A percentile compares a stretch with the other conserved stretches of the same genome.
Conservation (phyloP, 1,284 basidiomycete species). For the Coniophora puteana region DNA sequence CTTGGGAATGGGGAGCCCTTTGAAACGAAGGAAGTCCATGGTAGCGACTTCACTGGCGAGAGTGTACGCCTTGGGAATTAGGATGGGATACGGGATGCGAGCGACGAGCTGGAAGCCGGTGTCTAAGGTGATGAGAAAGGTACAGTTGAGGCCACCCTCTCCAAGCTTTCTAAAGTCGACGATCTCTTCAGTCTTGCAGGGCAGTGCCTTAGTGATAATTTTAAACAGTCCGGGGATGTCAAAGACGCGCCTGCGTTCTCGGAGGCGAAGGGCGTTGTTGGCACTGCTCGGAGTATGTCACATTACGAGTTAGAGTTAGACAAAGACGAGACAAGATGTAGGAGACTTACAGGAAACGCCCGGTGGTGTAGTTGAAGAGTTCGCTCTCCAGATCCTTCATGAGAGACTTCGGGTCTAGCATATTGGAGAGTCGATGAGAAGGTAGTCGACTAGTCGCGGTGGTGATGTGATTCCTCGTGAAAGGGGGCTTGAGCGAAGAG, state of each 20-base stretch:
- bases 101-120: constrained; percentile 41
- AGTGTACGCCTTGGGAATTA: constrained; percentile 38
- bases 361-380: background rate
- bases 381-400: background rate
- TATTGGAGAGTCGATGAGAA: background rate
- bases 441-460: constrained; percentile 6
- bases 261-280: constrained; percentile 29
- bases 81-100: constrained; percentile 43
- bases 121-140: constrained; percentile 41
- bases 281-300: constrained; percentile 9
- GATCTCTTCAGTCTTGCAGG: constrained; percentile 32
- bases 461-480: too few relatives aligned
- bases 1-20: constrained; percentile 42
- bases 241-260: constrained; percentile 39
- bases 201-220: constrained; percentile 43
- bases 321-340: constrained; percentile 3
- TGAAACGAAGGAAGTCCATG: constrained; percentile 41
- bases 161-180: constrained; percentile 34
- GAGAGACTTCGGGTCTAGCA: too few relatives aligned
- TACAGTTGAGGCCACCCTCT: constrained; percentile 41
- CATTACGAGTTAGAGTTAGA: background rate
- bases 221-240: constrained; percentile 36
- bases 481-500: too few relatives aligned
- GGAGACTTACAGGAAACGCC: background rate
- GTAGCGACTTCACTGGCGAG: constrained; percentile 51